A percentile compares a stretch with the other conserved stretches of the same genome.
These are phyloP conservation scores for Corylus americana DNA, from an alignment of 306 rosid species.

Conservation along the genomic window DNA sequence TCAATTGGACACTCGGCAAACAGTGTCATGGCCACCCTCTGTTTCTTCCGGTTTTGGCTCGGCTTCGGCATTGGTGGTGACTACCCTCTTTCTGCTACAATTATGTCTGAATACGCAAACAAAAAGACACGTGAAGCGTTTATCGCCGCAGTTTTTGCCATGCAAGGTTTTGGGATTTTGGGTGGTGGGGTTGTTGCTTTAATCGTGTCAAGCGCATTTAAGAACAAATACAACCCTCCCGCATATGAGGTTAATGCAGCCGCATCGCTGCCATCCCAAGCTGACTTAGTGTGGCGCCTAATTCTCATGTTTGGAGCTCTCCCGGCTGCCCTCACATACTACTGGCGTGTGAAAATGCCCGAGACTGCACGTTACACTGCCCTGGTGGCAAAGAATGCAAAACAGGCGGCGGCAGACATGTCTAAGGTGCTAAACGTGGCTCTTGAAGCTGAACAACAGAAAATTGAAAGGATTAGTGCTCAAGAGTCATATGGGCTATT, in stretches of 20 bases:
- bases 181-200: conserved; percentile 10
- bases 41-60: conserved; percentile 23
- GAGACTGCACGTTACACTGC: conserved; percentile 25
- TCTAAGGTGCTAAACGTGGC: conserved; percentile 12
- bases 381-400: conserved; percentile 19
- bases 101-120: conserved; percentile 22
- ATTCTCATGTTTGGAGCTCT: conserved; percentile 22
- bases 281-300: conserved; percentile 5
- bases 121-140: conserved; percentile 25
- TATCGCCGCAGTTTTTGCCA: conserved; percentile 19
- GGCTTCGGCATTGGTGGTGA: conserved; percentile 26
- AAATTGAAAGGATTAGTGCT: neutral
- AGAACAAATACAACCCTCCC: neutral
- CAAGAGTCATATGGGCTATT: conserved; percentile 5
- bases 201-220: conserved; percentile 10
- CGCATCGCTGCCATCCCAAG: neutral
- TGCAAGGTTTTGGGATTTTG: conserved; percentile 25
- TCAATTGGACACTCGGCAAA: neutral
- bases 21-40: conserved; percentile 9
- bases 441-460: conserved; percentile 8
- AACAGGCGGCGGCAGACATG: conserved; percentile 22
- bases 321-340: conserved; percentile 21
- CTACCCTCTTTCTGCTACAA: conserved; percentile 20
- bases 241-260: neutral
- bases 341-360: conserved; percentile 20